Conservation (phyloP, 192 early-diverging fungal genomes). For the Coemansia sp. region DNA sequence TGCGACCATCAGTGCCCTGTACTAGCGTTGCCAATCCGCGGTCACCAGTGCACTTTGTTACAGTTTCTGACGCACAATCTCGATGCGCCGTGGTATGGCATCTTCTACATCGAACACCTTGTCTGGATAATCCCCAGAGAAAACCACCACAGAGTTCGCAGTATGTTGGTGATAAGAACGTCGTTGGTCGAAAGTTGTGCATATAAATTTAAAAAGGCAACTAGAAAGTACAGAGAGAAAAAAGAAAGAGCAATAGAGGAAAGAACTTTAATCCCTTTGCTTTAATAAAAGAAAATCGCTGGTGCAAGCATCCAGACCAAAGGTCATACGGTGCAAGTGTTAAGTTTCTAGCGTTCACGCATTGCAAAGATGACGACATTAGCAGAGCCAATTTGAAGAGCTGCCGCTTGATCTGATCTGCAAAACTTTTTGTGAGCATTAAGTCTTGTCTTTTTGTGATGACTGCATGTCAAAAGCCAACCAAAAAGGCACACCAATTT, state of each 20-base stretch:
- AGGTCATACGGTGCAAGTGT: too few relatives aligned
- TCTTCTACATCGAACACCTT: constrained; percentile 61
- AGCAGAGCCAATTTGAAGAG: background rate
- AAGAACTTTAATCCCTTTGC: background rate
- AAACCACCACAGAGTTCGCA: constrained; percentile 65
- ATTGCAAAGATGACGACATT: background rate
- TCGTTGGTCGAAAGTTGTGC: constrained; percentile 57
- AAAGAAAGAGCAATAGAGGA: constrained; percentile 3
- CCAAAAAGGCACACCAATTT: background rate
- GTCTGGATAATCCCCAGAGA: constrained; percentile 66
- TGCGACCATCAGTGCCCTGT: background rate
- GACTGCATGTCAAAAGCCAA: background rate
- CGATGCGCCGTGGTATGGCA: constrained; percentile 59
- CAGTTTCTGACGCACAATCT: constrained; percentile 49
- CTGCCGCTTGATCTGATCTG: constrained; percentile 3
- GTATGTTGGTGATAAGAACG: constrained; percentile 62
- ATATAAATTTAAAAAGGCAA: constrained; percentile 8
- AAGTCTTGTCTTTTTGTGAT: background rate
- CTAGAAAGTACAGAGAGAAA: constrained; percentile 6
- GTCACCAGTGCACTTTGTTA: constrained; percentile 31
- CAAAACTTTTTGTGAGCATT: constrained; percentile 6
- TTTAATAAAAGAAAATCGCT: background rate
- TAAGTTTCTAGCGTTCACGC: background rate
- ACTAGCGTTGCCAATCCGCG: constrained; percentile 36
- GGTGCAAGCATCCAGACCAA: background rate